phyloP scores from a whole-genome alignment of 352 stramenopile genomes.

The Phytophthora niederhauseri region DNA sequence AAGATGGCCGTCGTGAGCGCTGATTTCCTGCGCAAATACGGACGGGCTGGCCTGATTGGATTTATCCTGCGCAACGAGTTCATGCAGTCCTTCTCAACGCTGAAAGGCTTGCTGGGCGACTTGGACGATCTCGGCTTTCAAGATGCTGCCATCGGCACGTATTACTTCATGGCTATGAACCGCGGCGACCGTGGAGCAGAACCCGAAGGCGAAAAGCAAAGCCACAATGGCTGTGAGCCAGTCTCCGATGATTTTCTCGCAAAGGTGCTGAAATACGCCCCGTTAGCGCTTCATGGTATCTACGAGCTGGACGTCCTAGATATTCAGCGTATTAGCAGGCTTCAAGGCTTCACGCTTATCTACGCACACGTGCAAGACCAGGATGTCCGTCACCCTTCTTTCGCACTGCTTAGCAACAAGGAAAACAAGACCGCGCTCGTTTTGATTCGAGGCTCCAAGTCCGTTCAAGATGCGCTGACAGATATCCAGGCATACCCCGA shows the following conservation, averaged over 20 bases:
- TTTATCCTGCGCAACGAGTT: slow-evolving; percentile 91
- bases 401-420: slow-evolving; percentile 77
- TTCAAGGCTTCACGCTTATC: slow-evolving; percentile 82
- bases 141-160: slow-evolving; percentile 84
- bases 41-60: slow-evolving; percentile 71
- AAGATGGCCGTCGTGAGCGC: slow-evolving; percentile 88
- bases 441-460: slow-evolving; percentile 86
- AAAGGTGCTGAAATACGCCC: slow-evolving; percentile 76
- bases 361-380: slow-evolving; percentile 86
- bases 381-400: slow-evolving; percentile 82
- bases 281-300: slow-evolving; percentile 81
- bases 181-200: slow-evolving; percentile 77
- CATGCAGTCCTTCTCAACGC: slow-evolving; percentile 88
- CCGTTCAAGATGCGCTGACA: slow-evolving; percentile 84
- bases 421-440: slow-evolving; percentile 82
- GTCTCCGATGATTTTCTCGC: slow-evolving; percentile 77
- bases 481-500: slow-evolving; percentile 87
- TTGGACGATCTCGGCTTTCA: slow-evolving; percentile 84
- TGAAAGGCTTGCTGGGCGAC: slow-evolving; percentile 82
- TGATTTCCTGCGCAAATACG: slow-evolving; percentile 88
- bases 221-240: slow-evolving; percentile 56
- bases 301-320: slow-evolving; percentile 87
- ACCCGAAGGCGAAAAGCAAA: slow-evolving; percentile 64
- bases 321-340: slow-evolving; percentile 81
- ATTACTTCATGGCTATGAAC: slow-evolving; percentile 92